Evolutionary conservation across 371 early-diverging fungal genomes (phyloP).

Genomic region (Circinella minor): DNA sequence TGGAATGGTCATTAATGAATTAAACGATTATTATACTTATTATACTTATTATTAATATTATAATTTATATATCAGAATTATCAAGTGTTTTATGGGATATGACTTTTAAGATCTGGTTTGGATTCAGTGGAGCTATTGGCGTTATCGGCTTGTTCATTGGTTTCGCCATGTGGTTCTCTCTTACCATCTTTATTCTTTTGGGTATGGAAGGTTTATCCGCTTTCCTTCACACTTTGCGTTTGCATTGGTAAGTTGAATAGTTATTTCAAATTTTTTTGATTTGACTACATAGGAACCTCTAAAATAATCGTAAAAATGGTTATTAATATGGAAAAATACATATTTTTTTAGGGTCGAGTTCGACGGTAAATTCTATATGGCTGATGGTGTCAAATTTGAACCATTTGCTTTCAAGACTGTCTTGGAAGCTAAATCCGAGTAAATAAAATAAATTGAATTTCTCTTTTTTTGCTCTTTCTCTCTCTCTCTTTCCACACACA

Average conservation of each 20-base stretch:
- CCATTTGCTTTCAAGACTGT: slow-evolving; percentile 48
- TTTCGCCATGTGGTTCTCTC: slow-evolving; percentile 82
- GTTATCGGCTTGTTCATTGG: slow-evolving; percentile 74
- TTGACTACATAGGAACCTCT: no score
- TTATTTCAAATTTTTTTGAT: no score
- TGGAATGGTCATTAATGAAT: no score
- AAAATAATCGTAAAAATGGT: neutral
- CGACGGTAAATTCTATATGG: slow-evolving; percentile 95
- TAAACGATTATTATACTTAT: no score
- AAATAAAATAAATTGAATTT: neutral
- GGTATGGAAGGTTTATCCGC: slow-evolving; percentile 99
- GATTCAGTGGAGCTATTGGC: slow-evolving; percentile 53
- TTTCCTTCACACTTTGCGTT: slow-evolving; percentile 98
- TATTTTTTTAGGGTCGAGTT: slow-evolving; percentile 88
- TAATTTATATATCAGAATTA: slow-evolving; percentile 62
- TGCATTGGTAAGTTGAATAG: slow-evolving; percentile 84
- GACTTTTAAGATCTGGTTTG: slow-evolving; percentile 80
- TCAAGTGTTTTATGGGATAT: slow-evolving; percentile 98
- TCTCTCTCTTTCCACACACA: no score
- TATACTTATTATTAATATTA: no score
- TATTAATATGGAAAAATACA: neutral
- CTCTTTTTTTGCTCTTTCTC: no score
- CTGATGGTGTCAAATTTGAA: slow-evolving; percentile 55
- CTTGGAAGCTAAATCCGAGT: slow-evolving; percentile 26
- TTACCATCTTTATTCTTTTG: slow-evolving; percentile 89